phyloP scores from a whole-genome alignment of 1,284 basidiomycete species.

The Tilletia walkeri region DNA sequence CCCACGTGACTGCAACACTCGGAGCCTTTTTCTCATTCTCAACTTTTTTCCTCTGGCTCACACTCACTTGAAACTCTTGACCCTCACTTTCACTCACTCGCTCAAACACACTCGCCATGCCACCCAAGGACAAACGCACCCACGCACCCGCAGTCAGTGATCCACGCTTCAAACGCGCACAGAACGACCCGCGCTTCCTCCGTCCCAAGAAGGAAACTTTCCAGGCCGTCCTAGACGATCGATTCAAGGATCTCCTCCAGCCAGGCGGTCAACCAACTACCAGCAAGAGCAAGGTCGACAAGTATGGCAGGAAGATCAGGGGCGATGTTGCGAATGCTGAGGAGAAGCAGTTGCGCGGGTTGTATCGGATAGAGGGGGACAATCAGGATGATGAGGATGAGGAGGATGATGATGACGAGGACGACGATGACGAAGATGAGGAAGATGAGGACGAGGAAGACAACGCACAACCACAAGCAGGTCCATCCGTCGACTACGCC shows the following conservation, averaged over 20 bases:
- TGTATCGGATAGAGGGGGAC: conserved; percentile 44
- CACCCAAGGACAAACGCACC: not conserved
- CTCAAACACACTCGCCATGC: not conserved
- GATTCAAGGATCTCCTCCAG: conserved; percentile 82
- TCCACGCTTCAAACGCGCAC: conserved; percentile 74
- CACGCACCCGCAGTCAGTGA: conserved; percentile 37
- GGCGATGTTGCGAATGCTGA: conserved; percentile 22
- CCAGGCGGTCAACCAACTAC: conserved; percentile 51
- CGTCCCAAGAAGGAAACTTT: conserved; percentile 73
- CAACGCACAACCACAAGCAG: conserved; percentile 14
- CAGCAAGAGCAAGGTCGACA: conserved; percentile 72
- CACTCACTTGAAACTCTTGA: too few relatives aligned
- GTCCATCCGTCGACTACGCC: conserved; percentile 71
- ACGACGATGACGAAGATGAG: conserved; percentile 22
- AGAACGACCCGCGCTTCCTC: conserved; percentile 89
- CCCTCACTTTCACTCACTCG: too few relatives aligned
- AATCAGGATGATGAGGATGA: conserved; percentile 50
- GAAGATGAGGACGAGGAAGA: conserved; percentile 29
- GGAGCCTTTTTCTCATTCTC: conserved; percentile 1
- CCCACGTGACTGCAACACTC: not conserved
- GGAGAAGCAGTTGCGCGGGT: conserved; percentile 39
- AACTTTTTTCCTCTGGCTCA: too few relatives aligned
- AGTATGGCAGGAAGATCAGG: conserved; percentile 76
- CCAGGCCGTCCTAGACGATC: conserved; percentile 86
- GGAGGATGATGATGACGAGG: conserved; percentile 57